phyloP scores from a whole-genome alignment of 331 rosid genomes.

The Malus hybrid region DNA sequence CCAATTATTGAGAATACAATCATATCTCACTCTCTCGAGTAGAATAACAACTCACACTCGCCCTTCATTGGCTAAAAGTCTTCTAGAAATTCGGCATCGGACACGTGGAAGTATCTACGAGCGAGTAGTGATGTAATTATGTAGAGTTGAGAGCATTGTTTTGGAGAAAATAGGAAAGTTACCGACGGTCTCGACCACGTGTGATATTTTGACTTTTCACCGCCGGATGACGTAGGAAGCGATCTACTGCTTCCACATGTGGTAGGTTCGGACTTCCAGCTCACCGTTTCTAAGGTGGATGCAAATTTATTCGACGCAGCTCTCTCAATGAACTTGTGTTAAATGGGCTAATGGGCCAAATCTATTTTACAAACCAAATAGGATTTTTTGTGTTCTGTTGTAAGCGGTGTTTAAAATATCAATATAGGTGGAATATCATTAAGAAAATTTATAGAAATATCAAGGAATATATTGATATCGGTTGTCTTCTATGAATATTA shows the following conservation, averaged over 20 bases:
- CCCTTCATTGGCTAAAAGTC: background rate
- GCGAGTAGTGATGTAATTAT: background rate
- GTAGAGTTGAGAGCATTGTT: no score
- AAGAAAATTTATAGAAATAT: no score
- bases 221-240: constrained; percentile 15
- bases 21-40: background rate
- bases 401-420: no score
- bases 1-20: background rate
- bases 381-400: no score
- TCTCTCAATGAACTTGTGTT: background rate
- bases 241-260: constrained; percentile 5
- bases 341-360: background rate
- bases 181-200: constrained; percentile 16
- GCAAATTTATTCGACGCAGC: background rate
- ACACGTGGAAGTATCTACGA: background rate
- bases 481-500: accelerated
- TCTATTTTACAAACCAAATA: no score
- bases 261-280: constrained; percentile 17
- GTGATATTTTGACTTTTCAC: constrained; percentile 5
- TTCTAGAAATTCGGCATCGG: no score
- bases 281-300: background rate
- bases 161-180: background rate
- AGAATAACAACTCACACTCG: accelerated
- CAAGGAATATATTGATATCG: accelerated
- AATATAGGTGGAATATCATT: no score